Base-by-base conservation (phyloP, 208 protist genomes). In the Acanthamoeba sp. region DNA sequence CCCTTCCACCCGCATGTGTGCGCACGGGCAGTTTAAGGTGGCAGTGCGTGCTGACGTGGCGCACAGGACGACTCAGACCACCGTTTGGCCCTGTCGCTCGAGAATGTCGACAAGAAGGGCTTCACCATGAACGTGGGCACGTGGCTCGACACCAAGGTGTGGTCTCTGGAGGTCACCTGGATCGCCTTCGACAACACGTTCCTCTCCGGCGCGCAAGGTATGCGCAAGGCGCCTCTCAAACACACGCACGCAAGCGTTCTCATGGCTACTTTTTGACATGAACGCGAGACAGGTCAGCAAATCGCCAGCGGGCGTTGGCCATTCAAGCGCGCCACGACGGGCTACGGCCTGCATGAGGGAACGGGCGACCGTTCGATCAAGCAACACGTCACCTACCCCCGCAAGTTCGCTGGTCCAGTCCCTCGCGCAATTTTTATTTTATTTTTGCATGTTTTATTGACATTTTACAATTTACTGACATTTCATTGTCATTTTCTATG, bases 111-210 rank as follows among this genome's bases (percentile, higher is more conserved):
- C 10, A n/a, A 22, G 20, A 80, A 93, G 22, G 89, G 89, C n/a
- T 93, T 93, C 69, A 82, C 38, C 10, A 5, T 93, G 45, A 62
- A 52, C 32, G 66, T 80, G 27, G 22, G 45, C 40, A 93, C 89
- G 20, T 93, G 89, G 89, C 69, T 73, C 27, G 89, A 59, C 16
- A 84, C 89, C n/a, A 55, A 62, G 14, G 69, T 93, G 20, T 93
- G 89, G 89, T 82, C 64, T 0, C 50, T 55, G 4, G 89, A 93
- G 29, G 89, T 93, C 20, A 82, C 66, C 5, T 93, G 89, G 89
- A 93, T 93, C 69, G 89, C 89, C 7, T 82, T 93, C 34, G 89
- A 93, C 66, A 80, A 50, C 89, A 27, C 64, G 29, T 82, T 93
- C 69, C 36, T 82, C 40, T 27, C 62, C 3, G 64, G 62, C 40